Evolutionary conservation across 2,329 filamentous ascomycete genomes (phyloP).

Genomic region (Cladosporium phlei): DNA sequence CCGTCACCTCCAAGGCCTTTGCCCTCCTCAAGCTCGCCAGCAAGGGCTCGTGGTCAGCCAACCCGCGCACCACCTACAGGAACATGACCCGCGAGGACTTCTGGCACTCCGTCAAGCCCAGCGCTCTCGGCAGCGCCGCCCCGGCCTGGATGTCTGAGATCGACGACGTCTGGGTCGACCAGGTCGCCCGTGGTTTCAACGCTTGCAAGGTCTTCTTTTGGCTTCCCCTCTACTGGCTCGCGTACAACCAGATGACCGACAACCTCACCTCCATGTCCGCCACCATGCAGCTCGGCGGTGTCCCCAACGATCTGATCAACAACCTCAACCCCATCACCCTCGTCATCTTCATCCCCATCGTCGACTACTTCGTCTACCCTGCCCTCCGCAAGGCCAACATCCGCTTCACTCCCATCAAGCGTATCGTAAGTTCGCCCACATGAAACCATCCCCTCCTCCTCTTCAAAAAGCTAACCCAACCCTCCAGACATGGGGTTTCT

Average conservation of each 20-base stretch:
- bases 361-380: conserved; percentile 44
- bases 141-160: conserved; percentile 70
- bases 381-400: conserved; percentile 40
- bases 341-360: conserved; percentile 13
- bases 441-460: conserved; percentile 23
- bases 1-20: conserved; percentile 64
- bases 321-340: conserved; percentile 23
- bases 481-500: conserved; percentile 42
- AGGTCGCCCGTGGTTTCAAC: conserved; percentile 60
- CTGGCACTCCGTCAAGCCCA: conserved; percentile 30
- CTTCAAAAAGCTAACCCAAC: not conserved
- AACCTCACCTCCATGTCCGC: conserved; percentile 45
- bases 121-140: conserved; percentile 39
- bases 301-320: conserved; percentile 46
- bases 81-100: conserved; percentile 51
- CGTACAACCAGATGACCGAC: conserved; percentile 51
- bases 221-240: conserved; percentile 54
- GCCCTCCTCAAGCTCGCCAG: conserved; percentile 56
- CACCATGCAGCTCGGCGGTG: conserved; percentile 36
- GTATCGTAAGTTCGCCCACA: conserved; percentile 40
- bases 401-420: conserved; percentile 47
- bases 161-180: conserved; percentile 75
- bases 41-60: conserved; percentile 38
- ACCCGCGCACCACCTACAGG: conserved; percentile 50
- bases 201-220: conserved; percentile 66